These are phyloP conservation scores for Meira nashicola DNA, from an alignment of 1,284 basidiomycete genomes.

Conservation along the genomic window DNA sequence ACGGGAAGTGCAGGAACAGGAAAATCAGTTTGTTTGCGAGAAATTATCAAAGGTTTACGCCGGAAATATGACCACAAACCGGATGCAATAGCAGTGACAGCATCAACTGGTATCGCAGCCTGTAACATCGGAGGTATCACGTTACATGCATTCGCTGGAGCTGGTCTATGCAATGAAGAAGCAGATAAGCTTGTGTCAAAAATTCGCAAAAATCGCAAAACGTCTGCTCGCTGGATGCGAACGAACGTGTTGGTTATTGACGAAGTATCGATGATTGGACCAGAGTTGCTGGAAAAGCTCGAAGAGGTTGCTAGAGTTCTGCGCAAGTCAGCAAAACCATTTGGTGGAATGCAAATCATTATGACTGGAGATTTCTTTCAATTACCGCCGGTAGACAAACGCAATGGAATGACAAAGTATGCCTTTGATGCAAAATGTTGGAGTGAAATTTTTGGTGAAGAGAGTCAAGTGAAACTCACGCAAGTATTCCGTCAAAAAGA, in stretches of 20 bases:
- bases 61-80: slow-evolving; percentile 57
- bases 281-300: slow-evolving; percentile 83
- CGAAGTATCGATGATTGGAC: slow-evolving; percentile 93
- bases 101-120: slow-evolving; percentile 81
- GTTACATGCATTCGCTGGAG: slow-evolving; percentile 83
- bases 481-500: slow-evolving; percentile 75
- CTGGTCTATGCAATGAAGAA: slow-evolving; percentile 73
- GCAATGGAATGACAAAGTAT: slow-evolving; percentile 29
- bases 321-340: slow-evolving; percentile 64
- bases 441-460: slow-evolving; percentile 66
- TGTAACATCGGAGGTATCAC: slow-evolving; percentile 91
- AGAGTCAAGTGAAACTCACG: slow-evolving; percentile 70
- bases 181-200: slow-evolving; percentile 64
- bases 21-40: slow-evolving; percentile 86
- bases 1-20: slow-evolving; percentile 92
- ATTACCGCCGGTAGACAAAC: slow-evolving; percentile 75
- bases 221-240: slow-evolving; percentile 64
- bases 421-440: slow-evolving; percentile 80
- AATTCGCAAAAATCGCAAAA: slow-evolving; percentile 68
- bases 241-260: slow-evolving; percentile 86
- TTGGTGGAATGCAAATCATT: slow-evolving; percentile 92
- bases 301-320: slow-evolving; percentile 64
- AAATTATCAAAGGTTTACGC: slow-evolving; percentile 69
- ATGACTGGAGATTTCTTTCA: slow-evolving; percentile 96
- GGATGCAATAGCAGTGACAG: slow-evolving; percentile 74